These are phyloP conservation scores for Nitzschia palea DNA, from an alignment of 108 stramenopile genomes.

Conservation along the genomic window DNA sequence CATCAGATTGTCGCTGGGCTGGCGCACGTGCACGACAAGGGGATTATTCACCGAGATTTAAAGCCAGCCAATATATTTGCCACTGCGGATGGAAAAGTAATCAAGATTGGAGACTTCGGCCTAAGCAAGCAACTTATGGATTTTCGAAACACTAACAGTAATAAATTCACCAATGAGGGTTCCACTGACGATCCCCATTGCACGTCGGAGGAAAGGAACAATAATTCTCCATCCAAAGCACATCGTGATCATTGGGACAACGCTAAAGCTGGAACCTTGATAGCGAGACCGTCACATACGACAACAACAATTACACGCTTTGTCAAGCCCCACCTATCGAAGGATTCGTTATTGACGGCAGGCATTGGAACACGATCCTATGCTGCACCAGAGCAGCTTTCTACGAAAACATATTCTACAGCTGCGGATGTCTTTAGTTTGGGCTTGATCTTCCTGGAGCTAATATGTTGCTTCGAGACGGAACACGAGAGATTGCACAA, in stretches of 20 bases:
- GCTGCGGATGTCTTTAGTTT: conserved; percentile 92
- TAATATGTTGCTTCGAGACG: conserved; percentile 85
- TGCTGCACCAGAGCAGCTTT: conserved; percentile 91
- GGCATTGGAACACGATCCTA: conserved; percentile 97
- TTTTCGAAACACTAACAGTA: not conserved
- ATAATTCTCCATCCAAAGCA: not conserved
- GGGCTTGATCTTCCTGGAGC: conserved; percentile 92
- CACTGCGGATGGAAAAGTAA: conserved; percentile 55
- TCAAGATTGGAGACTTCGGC: conserved; percentile 96
- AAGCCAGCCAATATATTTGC: conserved; percentile 90
- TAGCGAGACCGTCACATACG: not conserved
- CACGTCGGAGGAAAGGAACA: not conserved
- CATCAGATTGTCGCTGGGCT: conserved; percentile 72
- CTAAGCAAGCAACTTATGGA: conserved; percentile 37
- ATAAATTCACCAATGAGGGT: not conserved
- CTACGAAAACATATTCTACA: conserved; percentile 70
- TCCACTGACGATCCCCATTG: not conserved
- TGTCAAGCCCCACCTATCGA: not conserved
- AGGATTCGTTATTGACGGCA: conserved; percentile 54
- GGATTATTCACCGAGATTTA: conserved; percentile 86
- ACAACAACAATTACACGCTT: not conserved
- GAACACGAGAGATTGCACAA: conserved; percentile 84
- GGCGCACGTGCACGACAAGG: conserved; percentile 76
- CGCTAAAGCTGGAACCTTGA: conserved; percentile 5
- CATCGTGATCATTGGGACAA: conserved; percentile 15